Percentiles rank a stretch among this genome's conserved stretches.
Evolutionary conservation across 1,139 yeast genomes (phyloP).

Genomic region (Suhomyces chickasaworum): DNA sequence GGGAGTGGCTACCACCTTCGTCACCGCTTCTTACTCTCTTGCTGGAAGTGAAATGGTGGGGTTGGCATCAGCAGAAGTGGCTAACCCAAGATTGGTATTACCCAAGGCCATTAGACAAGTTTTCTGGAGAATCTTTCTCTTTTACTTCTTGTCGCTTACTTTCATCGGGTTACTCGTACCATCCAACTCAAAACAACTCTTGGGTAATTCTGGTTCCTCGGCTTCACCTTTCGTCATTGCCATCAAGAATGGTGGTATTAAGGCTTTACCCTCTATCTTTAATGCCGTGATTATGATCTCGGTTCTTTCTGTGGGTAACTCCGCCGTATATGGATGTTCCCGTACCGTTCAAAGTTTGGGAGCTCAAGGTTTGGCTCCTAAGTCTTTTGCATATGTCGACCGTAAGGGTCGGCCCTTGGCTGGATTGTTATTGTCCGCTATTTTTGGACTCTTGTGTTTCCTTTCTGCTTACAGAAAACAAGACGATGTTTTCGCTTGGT

Average conservation of each 20-base stretch:
- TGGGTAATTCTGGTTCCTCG: slow-evolving; percentile 35
- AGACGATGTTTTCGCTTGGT: slow-evolving; percentile 42
- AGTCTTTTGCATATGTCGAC: slow-evolving; percentile 39
- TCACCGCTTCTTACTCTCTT: slow-evolving; percentile 84
- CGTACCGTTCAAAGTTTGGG: slow-evolving; percentile 45
- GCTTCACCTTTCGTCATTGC: slow-evolving; percentile 51
- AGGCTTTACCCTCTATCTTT: slow-evolving; percentile 45
- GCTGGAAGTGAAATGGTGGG: slow-evolving; percentile 85
- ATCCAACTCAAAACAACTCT: slow-evolving; percentile 31
- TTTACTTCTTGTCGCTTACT: slow-evolving; percentile 43
- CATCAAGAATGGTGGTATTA: slow-evolving; percentile 43
- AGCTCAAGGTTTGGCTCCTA: slow-evolving; percentile 45
- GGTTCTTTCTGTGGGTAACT: slow-evolving; percentile 47
- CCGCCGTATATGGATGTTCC: slow-evolving; percentile 48
- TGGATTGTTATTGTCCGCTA: slow-evolving; percentile 37
- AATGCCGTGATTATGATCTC: slow-evolving; percentile 45
- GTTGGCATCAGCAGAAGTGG: slow-evolving; percentile 82
- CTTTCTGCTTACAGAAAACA: slow-evolving; percentile 44
- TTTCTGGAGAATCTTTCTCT: slow-evolving; percentile 46
- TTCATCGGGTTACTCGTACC: slow-evolving; percentile 44
- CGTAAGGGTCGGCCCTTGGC: slow-evolving; percentile 45
- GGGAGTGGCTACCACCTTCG: slow-evolving; percentile 82
- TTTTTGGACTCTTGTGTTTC: slow-evolving; percentile 44
- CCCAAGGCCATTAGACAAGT: slow-evolving; percentile 48
- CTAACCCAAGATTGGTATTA: slow-evolving; percentile 54